Evolutionary conservation across 2,329 filamentous ascomycete species (phyloP).

Genomic region (Bipolaris cookei): DNA sequence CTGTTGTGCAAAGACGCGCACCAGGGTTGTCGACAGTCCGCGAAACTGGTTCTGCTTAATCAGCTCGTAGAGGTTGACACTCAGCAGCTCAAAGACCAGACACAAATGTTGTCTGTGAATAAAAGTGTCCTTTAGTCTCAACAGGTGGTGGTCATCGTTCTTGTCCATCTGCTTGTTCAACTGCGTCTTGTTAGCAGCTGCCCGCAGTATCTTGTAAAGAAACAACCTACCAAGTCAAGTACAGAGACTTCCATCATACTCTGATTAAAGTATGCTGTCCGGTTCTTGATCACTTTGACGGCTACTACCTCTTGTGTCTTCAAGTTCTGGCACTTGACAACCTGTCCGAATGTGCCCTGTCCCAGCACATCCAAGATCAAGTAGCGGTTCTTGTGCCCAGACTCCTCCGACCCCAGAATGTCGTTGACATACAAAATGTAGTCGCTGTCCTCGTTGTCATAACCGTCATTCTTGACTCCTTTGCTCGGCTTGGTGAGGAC

Average conservation of each 20-base stretch:
- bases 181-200: slow-evolving; percentile 53
- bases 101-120: slow-evolving; percentile 97
- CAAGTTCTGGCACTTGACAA: slow-evolving; percentile 98
- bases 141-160: slow-evolving; percentile 95
- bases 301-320: slow-evolving; percentile 98
- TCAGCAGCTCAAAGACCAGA: slow-evolving; percentile 92
- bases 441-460: slow-evolving; percentile 98
- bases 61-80: slow-evolving; percentile 96
- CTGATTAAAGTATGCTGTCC: slow-evolving; percentile 98
- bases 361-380: slow-evolving; percentile 95
- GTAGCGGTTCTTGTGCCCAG: slow-evolving; percentile 98
- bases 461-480: slow-evolving; percentile 97
- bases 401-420: slow-evolving; percentile 95
- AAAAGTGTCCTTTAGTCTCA: slow-evolving; percentile 95
- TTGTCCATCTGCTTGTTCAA: slow-evolving; percentile 99
- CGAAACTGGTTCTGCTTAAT: slow-evolving; percentile 99
- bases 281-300: slow-evolving; percentile 99
- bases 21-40: slow-evolving; percentile 92
- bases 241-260: slow-evolving; percentile 99
- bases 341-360: slow-evolving; percentile 97
- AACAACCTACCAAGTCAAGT: slow-evolving; percentile 76
- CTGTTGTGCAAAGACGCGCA: slow-evolving; percentile 97
- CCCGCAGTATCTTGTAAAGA: background rate
- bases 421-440: slow-evolving; percentile 99
- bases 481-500: slow-evolving; percentile 99